Conservation (phyloP, 2,329 filamentous ascomycete species). For the Neopestalotiopsis rosae region DNA sequence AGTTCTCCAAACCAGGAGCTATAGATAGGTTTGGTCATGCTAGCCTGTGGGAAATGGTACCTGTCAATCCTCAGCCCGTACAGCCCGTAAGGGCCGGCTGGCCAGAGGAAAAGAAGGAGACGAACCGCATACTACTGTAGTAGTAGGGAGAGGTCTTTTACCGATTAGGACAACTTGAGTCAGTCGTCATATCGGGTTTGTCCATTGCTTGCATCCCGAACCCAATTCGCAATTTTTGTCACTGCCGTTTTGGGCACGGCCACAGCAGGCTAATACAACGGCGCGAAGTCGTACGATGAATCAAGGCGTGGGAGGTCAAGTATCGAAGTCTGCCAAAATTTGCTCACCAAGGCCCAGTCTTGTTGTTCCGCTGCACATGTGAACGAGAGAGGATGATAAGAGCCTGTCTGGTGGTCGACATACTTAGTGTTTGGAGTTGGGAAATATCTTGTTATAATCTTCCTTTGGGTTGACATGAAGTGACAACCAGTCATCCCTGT, state of each 20-base stretch:
- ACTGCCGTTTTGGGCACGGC: background rate
- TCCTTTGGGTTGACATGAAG: background rate
- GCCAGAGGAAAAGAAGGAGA: background rate
- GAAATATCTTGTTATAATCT: background rate
- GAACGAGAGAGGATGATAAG: background rate
- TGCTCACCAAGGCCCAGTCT: background rate
- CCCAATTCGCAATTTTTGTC: conserved; percentile 6
- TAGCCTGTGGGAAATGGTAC: background rate
- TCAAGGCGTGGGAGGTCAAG: background rate
- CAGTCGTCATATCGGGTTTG: background rate
- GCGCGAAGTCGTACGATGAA: background rate
- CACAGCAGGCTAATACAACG: background rate
- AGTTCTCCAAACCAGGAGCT: background rate
- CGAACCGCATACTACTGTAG: background rate
- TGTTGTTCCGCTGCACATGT: background rate
- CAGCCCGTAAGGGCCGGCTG: background rate
- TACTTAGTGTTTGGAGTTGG: background rate
- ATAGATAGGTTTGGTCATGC: background rate
- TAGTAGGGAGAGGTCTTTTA: background rate
- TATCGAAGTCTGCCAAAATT: background rate
- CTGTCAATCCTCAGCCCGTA: background rate
- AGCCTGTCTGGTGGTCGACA: background rate
- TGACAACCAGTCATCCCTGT: background rate
- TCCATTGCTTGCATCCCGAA: conserved; percentile 2
- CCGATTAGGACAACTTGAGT: background rate